Evolutionary conservation across 2,329 filamentous ascomycete species (phyloP).

Genomic region (Didymellaceae sp.): DNA sequence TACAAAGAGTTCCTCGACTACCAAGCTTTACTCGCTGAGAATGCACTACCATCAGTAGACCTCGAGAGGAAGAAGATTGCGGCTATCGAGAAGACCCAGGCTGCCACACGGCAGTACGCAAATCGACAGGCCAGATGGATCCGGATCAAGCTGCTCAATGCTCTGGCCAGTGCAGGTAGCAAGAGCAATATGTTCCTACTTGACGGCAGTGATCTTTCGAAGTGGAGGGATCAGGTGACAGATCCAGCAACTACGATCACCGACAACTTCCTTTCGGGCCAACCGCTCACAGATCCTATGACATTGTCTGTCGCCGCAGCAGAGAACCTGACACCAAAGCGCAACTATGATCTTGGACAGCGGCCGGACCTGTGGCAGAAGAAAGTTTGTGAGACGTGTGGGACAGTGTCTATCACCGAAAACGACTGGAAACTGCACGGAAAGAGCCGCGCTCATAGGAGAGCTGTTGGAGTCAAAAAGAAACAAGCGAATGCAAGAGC

Average conservation of each 20-base stretch:
- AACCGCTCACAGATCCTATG: conserved; percentile 60
- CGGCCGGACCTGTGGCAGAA: conserved; percentile 56
- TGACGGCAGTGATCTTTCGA: conserved; percentile 73
- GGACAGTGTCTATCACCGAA: conserved; percentile 61
- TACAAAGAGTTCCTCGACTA: conserved; percentile 90
- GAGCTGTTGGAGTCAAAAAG: conserved; percentile 40
- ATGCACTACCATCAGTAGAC: conserved; percentile 44
- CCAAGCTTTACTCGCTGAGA: conserved; percentile 50
- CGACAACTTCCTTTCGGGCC: conserved; percentile 64
- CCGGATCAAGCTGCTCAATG: conserved; percentile 76
- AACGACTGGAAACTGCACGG: conserved; percentile 65
- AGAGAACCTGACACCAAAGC: conserved; percentile 65
- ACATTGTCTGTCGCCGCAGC: conserved; percentile 63
- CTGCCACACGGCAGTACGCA: conserved; percentile 86
- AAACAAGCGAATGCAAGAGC: conserved; percentile 29
- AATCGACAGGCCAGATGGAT: conserved; percentile 88
- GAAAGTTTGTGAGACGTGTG: conserved; percentile 74
- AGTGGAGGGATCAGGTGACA: conserved; percentile 70
- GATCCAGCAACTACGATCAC: conserved; percentile 69
- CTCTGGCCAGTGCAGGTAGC: conserved; percentile 63
- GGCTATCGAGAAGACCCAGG: conserved; percentile 77
- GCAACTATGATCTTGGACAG: conserved; percentile 54
- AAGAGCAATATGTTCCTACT: conserved; percentile 73
- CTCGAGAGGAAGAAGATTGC: conserved; percentile 63
- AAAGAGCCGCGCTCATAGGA: conserved; percentile 61